Percentiles rank a stretch among this genome's conserved stretches.
phyloP scores from a whole-genome alignment of 805 yeast species.

The Monosporozyma yasuniensis region DNA sequence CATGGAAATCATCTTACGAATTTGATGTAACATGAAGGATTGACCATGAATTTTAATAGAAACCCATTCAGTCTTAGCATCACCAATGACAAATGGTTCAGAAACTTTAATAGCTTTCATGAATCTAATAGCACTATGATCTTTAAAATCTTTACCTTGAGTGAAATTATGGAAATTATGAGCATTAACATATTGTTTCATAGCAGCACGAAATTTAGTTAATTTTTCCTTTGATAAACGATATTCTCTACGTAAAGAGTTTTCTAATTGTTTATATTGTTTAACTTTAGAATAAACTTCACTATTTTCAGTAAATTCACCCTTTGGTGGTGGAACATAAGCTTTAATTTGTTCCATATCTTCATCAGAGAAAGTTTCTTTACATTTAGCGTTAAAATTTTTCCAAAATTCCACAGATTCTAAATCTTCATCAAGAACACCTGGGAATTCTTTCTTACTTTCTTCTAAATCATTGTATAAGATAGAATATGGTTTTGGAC shows the following conservation, averaged over 20 bases:
- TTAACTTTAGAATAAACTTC: slow-evolving; percentile 34
- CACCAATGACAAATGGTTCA: slow-evolving; percentile 85
- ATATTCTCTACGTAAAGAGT: slow-evolving; percentile 55
- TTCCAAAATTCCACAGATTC: slow-evolving; percentile 77
- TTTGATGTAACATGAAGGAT: slow-evolving; percentile 96
- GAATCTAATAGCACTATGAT: slow-evolving; percentile 74
- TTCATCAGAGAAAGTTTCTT: slow-evolving; percentile 25
- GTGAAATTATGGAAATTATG: slow-evolving; percentile 92
- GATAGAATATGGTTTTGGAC: slow-evolving; percentile 74
- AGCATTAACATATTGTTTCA: slow-evolving; percentile 70
- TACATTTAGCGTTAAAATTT: slow-evolving; percentile 34
- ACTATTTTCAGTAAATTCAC: slow-evolving; percentile 34
- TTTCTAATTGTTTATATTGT: slow-evolving; percentile 54
- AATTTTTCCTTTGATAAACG: slow-evolving; percentile 58
- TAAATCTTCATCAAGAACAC: slow-evolving; percentile 47
- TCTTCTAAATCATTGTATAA: slow-evolving; percentile 51
- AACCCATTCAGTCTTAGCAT: slow-evolving; percentile 90
- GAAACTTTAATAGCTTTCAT: slow-evolving; percentile 74
- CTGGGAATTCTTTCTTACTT: slow-evolving; percentile 48
- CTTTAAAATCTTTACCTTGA: slow-evolving; percentile 70
- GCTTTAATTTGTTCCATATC: slow-evolving; percentile 19
- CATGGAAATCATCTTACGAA: slow-evolving; percentile 96
- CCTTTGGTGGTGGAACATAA: slow-evolving; percentile 32
- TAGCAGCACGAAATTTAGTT: slow-evolving; percentile 52
- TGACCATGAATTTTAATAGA: slow-evolving; percentile 96